Percentiles rank a stretch among this genome's conserved stretches.
Conservation (phyloP, 352 stramenopile species). For the Pythium grandisporangium region DNA sequence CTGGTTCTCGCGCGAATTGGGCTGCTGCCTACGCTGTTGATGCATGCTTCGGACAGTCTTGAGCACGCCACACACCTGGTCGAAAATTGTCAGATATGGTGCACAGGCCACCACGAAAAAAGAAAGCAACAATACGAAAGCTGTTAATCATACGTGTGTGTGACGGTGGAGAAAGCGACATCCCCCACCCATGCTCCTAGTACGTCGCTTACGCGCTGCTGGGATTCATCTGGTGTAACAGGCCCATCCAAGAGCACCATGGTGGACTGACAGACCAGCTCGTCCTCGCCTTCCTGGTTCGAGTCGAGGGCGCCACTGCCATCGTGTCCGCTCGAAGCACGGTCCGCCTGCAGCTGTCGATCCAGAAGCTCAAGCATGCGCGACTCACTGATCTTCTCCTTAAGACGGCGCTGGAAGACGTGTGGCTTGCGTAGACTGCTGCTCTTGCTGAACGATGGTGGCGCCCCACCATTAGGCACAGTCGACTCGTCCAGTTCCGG, state of each 20-base stretch:
- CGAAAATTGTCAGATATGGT: too few species aligned
- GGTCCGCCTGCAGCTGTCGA: constrained; percentile 17
- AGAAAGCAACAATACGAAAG: too few species aligned
- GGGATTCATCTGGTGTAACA: constrained; percentile 4
- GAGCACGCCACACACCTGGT: constrained; percentile 23
- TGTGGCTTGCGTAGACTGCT: constrained; percentile 15
- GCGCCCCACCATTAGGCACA: too few species aligned
- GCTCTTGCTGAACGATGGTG: too few species aligned
- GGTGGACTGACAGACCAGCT: constrained; percentile 65
- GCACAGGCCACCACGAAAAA: too few species aligned
- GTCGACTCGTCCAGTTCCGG: too few species aligned
- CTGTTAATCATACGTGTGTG: too few species aligned
- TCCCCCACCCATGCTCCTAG: too few species aligned
- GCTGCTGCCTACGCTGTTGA: constrained; percentile 18
- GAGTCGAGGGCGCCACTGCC: constrained; percentile 5
- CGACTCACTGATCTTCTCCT: constrained; percentile 54
- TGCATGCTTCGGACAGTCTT: constrained; percentile 33
- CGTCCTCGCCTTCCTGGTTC: constrained; percentile 35
- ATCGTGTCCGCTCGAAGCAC: too few species aligned
- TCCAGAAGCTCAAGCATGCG: constrained; percentile 63
- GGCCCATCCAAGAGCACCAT: constrained; percentile 40
- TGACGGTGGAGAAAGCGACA: too few species aligned
- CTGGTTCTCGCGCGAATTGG: constrained; percentile 15
- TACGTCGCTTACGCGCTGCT: constrained; percentile 29
- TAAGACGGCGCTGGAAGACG: constrained; percentile 43